Evolutionary conservation across 1,284 basidiomycete species (phyloP).

Genomic region (Rhodotorula sp.): DNA sequence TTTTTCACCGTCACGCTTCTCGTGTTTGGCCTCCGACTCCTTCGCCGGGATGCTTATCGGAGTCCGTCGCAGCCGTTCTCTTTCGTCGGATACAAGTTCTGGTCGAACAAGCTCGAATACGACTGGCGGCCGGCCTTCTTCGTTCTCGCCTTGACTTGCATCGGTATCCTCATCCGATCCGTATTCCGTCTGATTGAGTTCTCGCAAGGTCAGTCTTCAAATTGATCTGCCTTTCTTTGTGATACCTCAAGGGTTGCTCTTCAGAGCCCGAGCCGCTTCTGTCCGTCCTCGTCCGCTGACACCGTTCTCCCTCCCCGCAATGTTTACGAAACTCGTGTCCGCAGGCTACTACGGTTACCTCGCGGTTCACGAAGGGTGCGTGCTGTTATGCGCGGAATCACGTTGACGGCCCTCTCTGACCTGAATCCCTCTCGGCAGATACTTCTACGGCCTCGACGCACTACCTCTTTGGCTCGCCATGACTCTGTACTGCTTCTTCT

Average conservation of each 20-base stretch:
- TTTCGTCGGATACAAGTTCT: slow-evolving; percentile 5
- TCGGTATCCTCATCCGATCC: slow-evolving; percentile 38
- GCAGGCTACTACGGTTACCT: slow-evolving; percentile 30
- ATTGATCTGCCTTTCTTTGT: no score
- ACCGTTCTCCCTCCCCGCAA: neutral
- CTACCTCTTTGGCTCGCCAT: slow-evolving; percentile 35
- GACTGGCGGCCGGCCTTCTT: slow-evolving; percentile 25
- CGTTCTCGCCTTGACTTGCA: slow-evolving; percentile 20
- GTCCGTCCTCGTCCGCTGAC: neutral
- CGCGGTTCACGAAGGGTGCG: slow-evolving; percentile 31
- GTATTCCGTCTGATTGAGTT: slow-evolving; percentile 41
- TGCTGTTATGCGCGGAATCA: neutral
- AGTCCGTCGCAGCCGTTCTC: slow-evolving; percentile 11
- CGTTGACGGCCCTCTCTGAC: neutral
- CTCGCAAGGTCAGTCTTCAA: slow-evolving; percentile 5
- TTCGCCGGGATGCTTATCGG: neutral
- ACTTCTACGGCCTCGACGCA: slow-evolving; percentile 42
- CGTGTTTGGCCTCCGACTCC: slow-evolving; percentile 14
- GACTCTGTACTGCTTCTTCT: slow-evolving; percentile 18
- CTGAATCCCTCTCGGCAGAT: neutral
- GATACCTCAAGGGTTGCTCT: no score
- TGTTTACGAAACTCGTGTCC: neutral
- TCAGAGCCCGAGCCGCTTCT: neutral
- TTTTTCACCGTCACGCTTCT: slow-evolving; percentile 33
- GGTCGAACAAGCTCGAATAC: slow-evolving; percentile 3